A percentile compares a stretch with the other conserved stretches of the same genome.
Evolutionary conservation across 129 eudicot genomes (phyloP).

Genomic region (Lactuca sativa): DNA sequence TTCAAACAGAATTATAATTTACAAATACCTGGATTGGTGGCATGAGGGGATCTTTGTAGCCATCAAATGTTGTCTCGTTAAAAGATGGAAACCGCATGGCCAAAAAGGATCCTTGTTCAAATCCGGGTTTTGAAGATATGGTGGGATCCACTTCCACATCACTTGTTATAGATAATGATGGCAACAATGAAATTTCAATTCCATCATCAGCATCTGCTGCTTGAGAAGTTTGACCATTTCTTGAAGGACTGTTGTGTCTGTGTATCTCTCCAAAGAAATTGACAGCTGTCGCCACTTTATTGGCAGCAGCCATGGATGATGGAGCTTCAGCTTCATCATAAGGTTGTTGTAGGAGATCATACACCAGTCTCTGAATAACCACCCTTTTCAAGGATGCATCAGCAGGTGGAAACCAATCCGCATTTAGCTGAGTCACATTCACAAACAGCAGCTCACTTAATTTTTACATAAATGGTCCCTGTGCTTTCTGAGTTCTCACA

Average conservation of each 20-base stretch:
- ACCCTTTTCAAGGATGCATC: constrained; percentile 75
- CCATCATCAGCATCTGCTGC: constrained; percentile 38
- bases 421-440: constrained; percentile 46
- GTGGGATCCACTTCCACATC: constrained; percentile 32
- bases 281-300: constrained; percentile 32
- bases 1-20: not conserved
- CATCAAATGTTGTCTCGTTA: constrained; percentile 32
- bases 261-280: constrained; percentile 37
- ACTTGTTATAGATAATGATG: constrained; percentile 41
- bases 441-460: no score
- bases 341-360: constrained; percentile 51
- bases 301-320: constrained; percentile 32
- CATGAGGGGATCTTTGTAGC: constrained; percentile 31
- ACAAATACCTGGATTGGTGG: constrained; percentile 50
- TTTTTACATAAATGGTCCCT: not conserved
- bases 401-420: constrained; percentile 68
- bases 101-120: constrained; percentile 41
- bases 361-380: constrained; percentile 58
- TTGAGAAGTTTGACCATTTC: constrained; percentile 32
- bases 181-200: constrained; percentile 49
- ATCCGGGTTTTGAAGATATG: constrained; percentile 37
- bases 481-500: no score
- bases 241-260: constrained; percentile 23
- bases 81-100: constrained; percentile 42
- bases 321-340: constrained; percentile 36